Conservation (phyloP, 768 basidiomycete species). For the Mycena alexandri region DNA sequence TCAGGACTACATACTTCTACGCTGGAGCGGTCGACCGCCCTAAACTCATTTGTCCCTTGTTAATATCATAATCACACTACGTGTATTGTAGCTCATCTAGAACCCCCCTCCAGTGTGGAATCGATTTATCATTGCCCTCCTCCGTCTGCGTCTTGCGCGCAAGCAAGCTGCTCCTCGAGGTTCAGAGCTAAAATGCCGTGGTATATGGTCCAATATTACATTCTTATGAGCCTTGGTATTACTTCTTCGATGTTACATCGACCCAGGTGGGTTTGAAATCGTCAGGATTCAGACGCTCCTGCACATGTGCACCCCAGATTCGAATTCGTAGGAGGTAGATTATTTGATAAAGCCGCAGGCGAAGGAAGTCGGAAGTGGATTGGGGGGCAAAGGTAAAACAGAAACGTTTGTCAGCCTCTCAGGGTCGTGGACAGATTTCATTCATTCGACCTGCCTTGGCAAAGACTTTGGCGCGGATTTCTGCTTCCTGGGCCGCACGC, state of each 20-base stretch:
- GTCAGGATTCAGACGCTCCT: slow-evolving; percentile 50
- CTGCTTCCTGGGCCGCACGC: slow-evolving; percentile 66
- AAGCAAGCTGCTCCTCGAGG: background rate
- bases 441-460: slow-evolving; percentile 59
- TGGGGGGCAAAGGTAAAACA: background rate
- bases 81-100: slow-evolving; percentile 51
- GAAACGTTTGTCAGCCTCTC: slow-evolving; percentile 10
- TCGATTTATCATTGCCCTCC: slow-evolving; percentile 34
- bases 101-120: slow-evolving; percentile 33
- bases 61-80: slow-evolving; percentile 43
- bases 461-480: slow-evolving; percentile 63
- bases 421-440: background rate
- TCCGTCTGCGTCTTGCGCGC: background rate
- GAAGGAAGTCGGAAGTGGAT: too few relatives aligned
- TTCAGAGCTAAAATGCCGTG: slow-evolving; percentile 1
- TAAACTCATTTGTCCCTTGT: slow-evolving; percentile 25
- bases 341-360: background rate
- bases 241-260: slow-evolving; percentile 40
- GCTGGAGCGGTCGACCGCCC: slow-evolving; percentile 6
- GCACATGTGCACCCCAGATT: slow-evolving; percentile 37
- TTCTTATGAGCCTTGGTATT: slow-evolving; percentile 25
- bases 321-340: background rate
- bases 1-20: slow-evolving; percentile 28
- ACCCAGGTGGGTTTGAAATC: slow-evolving; percentile 60
- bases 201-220: slow-evolving; percentile 7